Conservation (phyloP, 495 filamentous ascomycete genomes). For the Evernia prunastri region DNA sequence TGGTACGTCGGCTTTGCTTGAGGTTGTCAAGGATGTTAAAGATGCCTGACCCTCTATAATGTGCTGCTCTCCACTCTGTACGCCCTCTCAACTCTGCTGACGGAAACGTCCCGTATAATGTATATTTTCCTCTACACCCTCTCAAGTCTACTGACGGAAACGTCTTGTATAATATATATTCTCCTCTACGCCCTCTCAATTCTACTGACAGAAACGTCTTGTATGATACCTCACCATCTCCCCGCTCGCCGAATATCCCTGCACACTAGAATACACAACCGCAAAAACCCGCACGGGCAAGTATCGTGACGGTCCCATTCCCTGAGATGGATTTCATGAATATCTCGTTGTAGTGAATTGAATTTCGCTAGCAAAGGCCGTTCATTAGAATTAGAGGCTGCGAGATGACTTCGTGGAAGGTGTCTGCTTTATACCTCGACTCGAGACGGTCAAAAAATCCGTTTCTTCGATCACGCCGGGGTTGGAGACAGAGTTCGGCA, state of each 20-base stretch:
- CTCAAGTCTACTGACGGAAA: too few species aligned
- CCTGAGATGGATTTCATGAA: conserved; percentile 16
- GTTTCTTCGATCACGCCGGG: conserved; percentile 17
- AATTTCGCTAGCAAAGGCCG: conserved; percentile 14
- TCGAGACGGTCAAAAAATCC: conserved; percentile 13
- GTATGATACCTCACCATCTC: conserved; percentile 16
- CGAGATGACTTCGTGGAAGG: conserved; percentile 20
- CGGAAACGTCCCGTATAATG: too few species aligned
- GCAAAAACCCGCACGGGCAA: conserved; percentile 6
- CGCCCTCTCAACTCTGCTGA: too few species aligned
- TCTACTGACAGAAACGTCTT: too few species aligned
- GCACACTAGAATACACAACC: conserved; percentile 9
- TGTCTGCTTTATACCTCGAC: conserved; percentile 17
- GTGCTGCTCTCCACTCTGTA: too few species aligned
- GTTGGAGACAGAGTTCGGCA: conserved; percentile 22
- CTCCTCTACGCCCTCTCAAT: too few species aligned
- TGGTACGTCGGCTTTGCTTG: background rate
- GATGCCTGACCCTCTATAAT: too few species aligned
- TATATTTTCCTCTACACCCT: too few species aligned
- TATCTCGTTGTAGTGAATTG: conserved; percentile 19
- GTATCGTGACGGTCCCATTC: conserved; percentile 13
- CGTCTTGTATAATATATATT: too few species aligned
- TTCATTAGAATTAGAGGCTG: conserved; percentile 19
- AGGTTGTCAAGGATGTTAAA: background rate
- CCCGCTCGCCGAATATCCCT: conserved; percentile 19